Conservation (phyloP, 257 asterid species). For the Cruciata laevipes region DNA sequence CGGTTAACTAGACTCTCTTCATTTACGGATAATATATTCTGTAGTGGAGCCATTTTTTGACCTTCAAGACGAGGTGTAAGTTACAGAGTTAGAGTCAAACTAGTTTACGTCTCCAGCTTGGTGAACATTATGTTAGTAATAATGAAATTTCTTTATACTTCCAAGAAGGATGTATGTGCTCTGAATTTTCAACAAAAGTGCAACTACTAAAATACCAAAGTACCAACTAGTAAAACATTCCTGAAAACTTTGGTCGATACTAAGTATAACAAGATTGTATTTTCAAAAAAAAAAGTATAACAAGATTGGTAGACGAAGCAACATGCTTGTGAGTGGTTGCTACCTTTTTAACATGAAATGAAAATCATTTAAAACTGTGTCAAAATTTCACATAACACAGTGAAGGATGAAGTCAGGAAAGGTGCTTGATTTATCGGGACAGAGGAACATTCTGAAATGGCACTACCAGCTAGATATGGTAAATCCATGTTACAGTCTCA, state of each 20-base stretch:
- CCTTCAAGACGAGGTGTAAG: slow-evolving; percentile 13
- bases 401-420: not conserved
- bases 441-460: not conserved
- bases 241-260: not conserved
- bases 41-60: slow-evolving; percentile 19
- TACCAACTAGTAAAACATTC: not conserved
- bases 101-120: too few species aligned
- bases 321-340: not conserved
- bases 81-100: not conserved
- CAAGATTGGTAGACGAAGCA: not conserved
- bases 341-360: not conserved
- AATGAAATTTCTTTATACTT: too few species aligned
- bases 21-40: not conserved
- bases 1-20: not conserved
- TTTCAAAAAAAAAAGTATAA: too few species aligned
- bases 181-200: not conserved
- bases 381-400: not conserved
- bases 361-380: not conserved
- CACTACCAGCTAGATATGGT: not conserved
- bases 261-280: not conserved
- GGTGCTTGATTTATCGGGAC: not conserved
- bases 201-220: not conserved
- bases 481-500: slow-evolving; percentile 27
- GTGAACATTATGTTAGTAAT: not conserved
- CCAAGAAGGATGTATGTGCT: not conserved